These are phyloP conservation scores for Alternaria hordeiaustralica DNA, from an alignment of 2,329 filamentous ascomycete genomes.

Conservation along the genomic window DNA sequence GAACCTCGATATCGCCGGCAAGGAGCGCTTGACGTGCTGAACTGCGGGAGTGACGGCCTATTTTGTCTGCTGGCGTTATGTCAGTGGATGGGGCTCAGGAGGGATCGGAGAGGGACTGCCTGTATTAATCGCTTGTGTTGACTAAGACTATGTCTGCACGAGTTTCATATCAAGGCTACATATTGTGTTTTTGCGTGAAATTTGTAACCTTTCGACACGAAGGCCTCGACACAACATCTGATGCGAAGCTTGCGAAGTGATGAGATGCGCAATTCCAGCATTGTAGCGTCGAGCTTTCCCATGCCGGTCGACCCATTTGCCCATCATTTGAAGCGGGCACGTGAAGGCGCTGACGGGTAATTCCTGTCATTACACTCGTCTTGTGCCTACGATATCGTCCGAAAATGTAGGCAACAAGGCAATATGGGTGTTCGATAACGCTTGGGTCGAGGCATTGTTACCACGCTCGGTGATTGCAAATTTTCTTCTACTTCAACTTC, in stretches of 20 bases:
- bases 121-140: conserved; percentile 62
- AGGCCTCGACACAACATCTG: neutral
- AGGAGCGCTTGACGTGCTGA: conserved; percentile 43
- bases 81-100: conserved; percentile 44
- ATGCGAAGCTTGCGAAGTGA: neutral
- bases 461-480: neutral
- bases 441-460: neutral
- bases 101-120: conserved; percentile 56
- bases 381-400: neutral
- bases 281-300: neutral
- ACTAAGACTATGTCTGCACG: conserved; percentile 51
- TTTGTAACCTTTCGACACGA: neutral
- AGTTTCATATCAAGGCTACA: conserved; percentile 64
- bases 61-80: conserved; percentile 49
- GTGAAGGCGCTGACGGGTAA: neutral
- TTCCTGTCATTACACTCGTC: neutral
- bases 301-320: neutral
- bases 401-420: neutral
- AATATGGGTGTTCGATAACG: neutral
- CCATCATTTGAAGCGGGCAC: neutral
- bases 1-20: conserved; percentile 51
- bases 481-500: neutral
- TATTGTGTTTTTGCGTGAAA: conserved; percentile 17
- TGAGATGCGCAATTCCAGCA: neutral
- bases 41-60: conserved; percentile 44